These are phyloP conservation scores for Graphiopsis chlorocephala DNA, from an alignment of 2,329 filamentous ascomycete species.

Conservation along the genomic window DNA sequence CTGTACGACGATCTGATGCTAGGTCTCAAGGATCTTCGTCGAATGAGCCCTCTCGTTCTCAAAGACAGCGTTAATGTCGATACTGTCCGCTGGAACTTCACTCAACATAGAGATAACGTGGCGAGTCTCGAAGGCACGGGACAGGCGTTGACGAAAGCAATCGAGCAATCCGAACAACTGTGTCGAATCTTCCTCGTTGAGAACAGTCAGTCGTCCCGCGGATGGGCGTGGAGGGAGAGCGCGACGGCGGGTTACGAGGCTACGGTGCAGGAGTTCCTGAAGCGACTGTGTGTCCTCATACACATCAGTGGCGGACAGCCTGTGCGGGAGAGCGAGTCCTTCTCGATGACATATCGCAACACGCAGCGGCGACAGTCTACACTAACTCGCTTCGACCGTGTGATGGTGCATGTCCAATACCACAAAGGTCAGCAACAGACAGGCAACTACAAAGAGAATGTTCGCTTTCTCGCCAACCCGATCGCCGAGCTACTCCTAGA, in stretches of 20 bases:
- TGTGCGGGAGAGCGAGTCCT: conserved; percentile 15
- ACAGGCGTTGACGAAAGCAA: neutral
- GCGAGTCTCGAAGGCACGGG: neutral
- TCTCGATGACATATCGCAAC: conserved; percentile 11
- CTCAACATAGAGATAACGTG: conserved; percentile 13
- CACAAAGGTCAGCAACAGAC: conserved; percentile 18
- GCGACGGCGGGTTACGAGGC: conserved; percentile 12
- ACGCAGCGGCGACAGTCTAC: conserved; percentile 10
- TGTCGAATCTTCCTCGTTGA: neutral
- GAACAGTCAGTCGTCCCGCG: neutral
- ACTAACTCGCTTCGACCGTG: neutral
- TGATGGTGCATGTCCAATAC: conserved; percentile 16
- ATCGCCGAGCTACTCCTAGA: conserved; percentile 18
- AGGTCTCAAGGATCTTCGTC: neutral
- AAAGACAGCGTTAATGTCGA: conserved; percentile 14
- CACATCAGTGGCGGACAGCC: conserved; percentile 12
- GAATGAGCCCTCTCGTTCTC: neutral
- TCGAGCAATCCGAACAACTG: neutral
- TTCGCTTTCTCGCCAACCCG: conserved; percentile 17
- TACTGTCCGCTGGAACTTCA: conserved; percentile 15
- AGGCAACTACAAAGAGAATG: too few species aligned
- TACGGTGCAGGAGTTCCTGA: conserved; percentile 16
- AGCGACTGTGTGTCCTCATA: conserved; percentile 10
- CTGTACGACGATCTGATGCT: conserved; percentile 15
- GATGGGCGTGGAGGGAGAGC: conserved; percentile 11